Evolutionary conservation across 495 filamentous ascomycete genomes (phyloP), one percentile per base, ranked within the genome.

Genomic region (Talaromyces trachyspermus): DNA sequence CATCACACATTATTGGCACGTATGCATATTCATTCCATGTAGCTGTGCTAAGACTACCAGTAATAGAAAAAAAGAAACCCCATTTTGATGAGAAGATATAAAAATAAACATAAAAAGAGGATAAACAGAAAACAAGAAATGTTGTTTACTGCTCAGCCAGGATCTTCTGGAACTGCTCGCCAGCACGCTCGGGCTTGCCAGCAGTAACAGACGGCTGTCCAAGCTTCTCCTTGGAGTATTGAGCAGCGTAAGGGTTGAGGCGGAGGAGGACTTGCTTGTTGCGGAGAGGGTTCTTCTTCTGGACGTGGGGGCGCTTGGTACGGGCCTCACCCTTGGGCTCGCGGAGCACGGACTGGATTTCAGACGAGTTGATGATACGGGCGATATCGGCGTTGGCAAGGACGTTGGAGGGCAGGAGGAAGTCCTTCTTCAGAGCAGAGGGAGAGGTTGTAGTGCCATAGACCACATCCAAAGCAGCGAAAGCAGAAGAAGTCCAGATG

Each of bases 231-330:
- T 90, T 87, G 51, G 77, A 74, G 75, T 88, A 98, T 33, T 81
- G 80, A 57, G 83, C 75, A 49, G 90, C 89, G 74, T 98, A 98
- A 49, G 92, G 92, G 79, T 98, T 98, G 69, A 97, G 84, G 52
- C 92, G 81, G 62, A 96, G 84, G 71, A 95, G 78, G 49, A 98
- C 81, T 77, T 97, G 94, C 80, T 86, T 94, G 83, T 98, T 98
- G 74, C 76, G 77, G 51, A 98, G 86, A 64, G 92, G 94, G 80
- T 98, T 97, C 88, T 95, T 95, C 89, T 98, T 98, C 80, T 95
- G 89, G 49, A 95, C 87, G 60, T 75, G 66, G 57, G 75, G 73
- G 58, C 92, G 86, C 88, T 96, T 96, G 71, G 89, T 92, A 60
- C 79, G 75, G 59, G 89, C 75, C 57, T 86, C 84, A 55, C 94